Base-by-base conservation (phyloP, 768 basidiomycete genomes). In the Pisolithus sp. region DNA sequence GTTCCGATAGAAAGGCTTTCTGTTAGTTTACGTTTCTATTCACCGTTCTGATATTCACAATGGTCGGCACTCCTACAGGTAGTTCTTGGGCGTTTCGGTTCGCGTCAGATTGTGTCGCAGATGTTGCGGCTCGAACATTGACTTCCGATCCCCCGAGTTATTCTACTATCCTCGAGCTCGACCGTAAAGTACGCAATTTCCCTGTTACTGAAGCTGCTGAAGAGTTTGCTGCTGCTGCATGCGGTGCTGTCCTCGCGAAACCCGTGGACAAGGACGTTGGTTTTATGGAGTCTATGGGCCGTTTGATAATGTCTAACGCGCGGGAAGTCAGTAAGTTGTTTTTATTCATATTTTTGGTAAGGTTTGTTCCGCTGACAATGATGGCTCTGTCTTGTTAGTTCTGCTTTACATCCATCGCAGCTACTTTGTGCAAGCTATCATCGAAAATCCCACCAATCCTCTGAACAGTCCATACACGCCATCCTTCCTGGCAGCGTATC, bases 391-490 rank as follows among this genome's bases (percentile, higher is more conserved):
- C 54, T 49, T 28, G 36, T 0, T 47, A 83, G 82, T 81, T 20
- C 69, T 84, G 17, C 71, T 84, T 61, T 81, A 81, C 61, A 76
- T 86, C 30, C 83, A 84, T 57, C 75, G 83, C 23, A 75, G 75
- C 52, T 87, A 83, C 71, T 86, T 86, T 53, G 84, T 85, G 0
- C 81, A 82, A 59, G 85, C 85, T 3, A 78, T 86, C 56, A 79
- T 83, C 23, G 83, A 86, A 51, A 75, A 81, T 36, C 84, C 85
- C 0, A 64, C 67, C 24, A 83, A 86, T 62, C 85, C 85, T 0
- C 71, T 86, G 39, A 80, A 81, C 63, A 84, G 82, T 55, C 63
- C 72, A 6, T 86, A 85, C 47, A 78, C 82, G 0, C 78, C 77
- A 0, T 84, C 82, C 0, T 86, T 87, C 54, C 64, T 85, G 2